Evolutionary conservation across 129 eudicot species (phyloP), one percentile per base, ranked within the genome.

Genomic region (Centrapalus pauciflorus): DNA sequence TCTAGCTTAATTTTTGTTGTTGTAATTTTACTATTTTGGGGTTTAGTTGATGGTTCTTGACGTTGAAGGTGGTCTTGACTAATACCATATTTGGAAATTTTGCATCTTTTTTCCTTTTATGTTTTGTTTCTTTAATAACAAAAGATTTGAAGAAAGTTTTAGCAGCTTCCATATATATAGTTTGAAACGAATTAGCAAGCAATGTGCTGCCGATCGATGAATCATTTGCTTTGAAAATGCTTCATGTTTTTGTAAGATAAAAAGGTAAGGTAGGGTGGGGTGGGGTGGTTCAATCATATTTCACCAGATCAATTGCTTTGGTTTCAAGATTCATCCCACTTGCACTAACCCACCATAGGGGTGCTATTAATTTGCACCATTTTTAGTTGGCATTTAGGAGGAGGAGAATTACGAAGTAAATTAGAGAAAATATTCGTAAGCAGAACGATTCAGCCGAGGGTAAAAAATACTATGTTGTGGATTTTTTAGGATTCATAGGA

Each of bases 1-100:
- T 41, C n/a, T n/a, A n/a, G n/a, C n/a, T n/a, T n/a, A n/a, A n/a
- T n/a, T 56, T 78, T 72, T 64, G 33, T 57, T 48, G 55, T 64
- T 48, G 49, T 66, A 61, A 58, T 19, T 30, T 63, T 17, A 21
- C 10, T 68, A 23, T 68, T 56, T 62, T 55, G 72, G 61, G 73
- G 19, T 32, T 66, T 55, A 32, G 59, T 74, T 54, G 66, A 55
- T 73, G 55, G 37, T 32, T 64, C 34, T 74, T 64, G 23, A 38
- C 29, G 65, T 74, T 64, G 23, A 38, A 41, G 65, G 50, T 61
- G 19, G 45, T 57, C 58, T 40, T 2, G 4, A 30, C 30, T 41
- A n/a, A n/a, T n/a, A 23, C 23, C 33, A 49, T 49, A 14, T 72
- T 50, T 72, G 5, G 52, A 50, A 49, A n/a, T 8, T 30, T 59